Conservation (phyloP, 768 basidiomycete species). For the Rhodotorula paludigena region DNA sequence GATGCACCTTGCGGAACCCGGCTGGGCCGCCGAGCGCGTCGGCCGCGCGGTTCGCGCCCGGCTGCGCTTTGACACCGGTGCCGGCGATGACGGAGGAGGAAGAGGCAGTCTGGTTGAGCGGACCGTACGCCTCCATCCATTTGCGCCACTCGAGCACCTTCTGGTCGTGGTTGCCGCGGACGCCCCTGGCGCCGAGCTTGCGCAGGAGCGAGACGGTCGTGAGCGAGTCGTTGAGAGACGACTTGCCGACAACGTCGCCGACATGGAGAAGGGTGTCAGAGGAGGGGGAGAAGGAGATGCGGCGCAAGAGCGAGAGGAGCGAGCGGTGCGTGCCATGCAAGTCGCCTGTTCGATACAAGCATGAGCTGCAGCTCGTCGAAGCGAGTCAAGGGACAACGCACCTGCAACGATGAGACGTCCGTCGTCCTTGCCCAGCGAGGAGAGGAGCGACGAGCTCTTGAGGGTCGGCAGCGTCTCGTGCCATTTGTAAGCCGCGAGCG, state of each 20-base stretch:
- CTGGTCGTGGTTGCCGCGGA: slow-evolving; percentile 94
- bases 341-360: slow-evolving; percentile 27
- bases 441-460: not conserved
- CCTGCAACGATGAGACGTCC: slow-evolving; percentile 30
- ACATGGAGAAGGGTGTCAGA: slow-evolving; percentile 71
- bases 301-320: slow-evolving; percentile 54
- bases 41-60: too few species aligned
- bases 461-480: slow-evolving; percentile 11
- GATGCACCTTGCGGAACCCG: too few species aligned
- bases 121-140: slow-evolving; percentile 59
- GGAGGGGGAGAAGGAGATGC: slow-evolving; percentile 58
- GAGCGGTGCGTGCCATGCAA: slow-evolving; percentile 27
- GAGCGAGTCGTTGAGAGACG: slow-evolving; percentile 58
- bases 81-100: not conserved
- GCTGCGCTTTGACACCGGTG: too few species aligned
- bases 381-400: not conserved
- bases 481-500: slow-evolving; percentile 27
- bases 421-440: not conserved
- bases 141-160: slow-evolving; percentile 78
- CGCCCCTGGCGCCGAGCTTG: slow-evolving; percentile 64
- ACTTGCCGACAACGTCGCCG: slow-evolving; percentile 77
- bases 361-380: not conserved
- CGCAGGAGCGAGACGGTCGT: slow-evolving; percentile 21
- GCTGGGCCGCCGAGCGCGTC: too few species aligned
- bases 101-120: not conserved